These are phyloP conservation scores for Piloderma croceum DNA, from an alignment of 768 basidiomycete genomes.

Conservation along the genomic window DNA sequence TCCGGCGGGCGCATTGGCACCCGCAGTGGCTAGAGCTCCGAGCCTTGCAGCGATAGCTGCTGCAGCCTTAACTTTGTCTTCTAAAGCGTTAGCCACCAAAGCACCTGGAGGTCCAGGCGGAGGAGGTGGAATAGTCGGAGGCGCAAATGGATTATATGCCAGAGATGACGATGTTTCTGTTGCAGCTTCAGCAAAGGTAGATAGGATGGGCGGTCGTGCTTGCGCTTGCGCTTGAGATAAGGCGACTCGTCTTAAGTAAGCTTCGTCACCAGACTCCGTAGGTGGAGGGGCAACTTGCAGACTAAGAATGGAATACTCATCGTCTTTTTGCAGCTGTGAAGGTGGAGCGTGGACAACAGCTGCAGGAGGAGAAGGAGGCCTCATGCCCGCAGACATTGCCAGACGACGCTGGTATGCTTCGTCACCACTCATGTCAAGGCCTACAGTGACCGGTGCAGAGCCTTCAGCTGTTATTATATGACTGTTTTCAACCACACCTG, in stretches of 20 bases:
- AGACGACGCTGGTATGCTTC: constrained; percentile 74
- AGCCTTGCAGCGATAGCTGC: constrained; percentile 79
- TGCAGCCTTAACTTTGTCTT: constrained; percentile 70
- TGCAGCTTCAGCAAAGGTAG: constrained; percentile 15
- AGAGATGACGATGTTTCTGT: constrained; percentile 47
- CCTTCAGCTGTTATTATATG: constrained; percentile 1
- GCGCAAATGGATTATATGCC: constrained; percentile 69
- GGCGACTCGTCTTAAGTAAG: constrained; percentile 55
- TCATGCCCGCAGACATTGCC: constrained; percentile 49
- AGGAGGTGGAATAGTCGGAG: constrained; percentile 54
- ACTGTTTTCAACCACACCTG: constrained; percentile 15
- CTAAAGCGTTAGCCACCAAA: constrained; percentile 37
- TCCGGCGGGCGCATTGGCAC: constrained; percentile 20
- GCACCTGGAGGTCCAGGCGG: constrained; percentile 39
- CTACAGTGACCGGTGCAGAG: constrained; percentile 33
- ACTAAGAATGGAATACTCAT: constrained; percentile 22
- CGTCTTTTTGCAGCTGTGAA: constrained; percentile 18
- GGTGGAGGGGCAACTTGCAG: constrained; percentile 8
- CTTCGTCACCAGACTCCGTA: constrained; percentile 60
- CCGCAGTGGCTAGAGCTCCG: constrained; percentile 54
- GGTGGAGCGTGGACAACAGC: constrained; percentile 17
- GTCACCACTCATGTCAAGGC: constrained; percentile 58
- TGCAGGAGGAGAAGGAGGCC: constrained; percentile 6
- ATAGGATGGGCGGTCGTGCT: too few relatives aligned
- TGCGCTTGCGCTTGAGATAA: constrained; percentile 43